phyloP scores from a whole-genome alignment of 345 rosid genomes.

The Syzygium jambos region DNA sequence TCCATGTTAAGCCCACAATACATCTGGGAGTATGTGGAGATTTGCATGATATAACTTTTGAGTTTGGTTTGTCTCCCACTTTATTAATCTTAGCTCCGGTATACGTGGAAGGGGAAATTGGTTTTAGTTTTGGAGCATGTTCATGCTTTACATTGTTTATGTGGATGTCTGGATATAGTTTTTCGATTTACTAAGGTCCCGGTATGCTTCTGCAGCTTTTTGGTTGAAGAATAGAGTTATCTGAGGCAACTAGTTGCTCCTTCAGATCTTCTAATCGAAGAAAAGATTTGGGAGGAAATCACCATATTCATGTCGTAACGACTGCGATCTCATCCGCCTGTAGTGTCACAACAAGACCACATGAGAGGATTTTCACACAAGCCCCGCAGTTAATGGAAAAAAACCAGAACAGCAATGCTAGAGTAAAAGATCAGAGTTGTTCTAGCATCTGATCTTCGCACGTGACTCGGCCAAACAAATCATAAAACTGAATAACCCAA shows the following conservation, averaged over 20 bases:
- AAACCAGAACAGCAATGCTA: not conserved
- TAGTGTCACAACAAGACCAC: not conserved
- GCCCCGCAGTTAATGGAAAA: not conserved
- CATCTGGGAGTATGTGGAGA: not conserved
- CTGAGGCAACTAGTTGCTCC: slow-evolving; percentile 40
- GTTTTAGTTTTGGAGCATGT: not conserved
- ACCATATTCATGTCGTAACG: too few relatives aligned
- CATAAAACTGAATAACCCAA: not conserved
- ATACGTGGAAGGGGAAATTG: not conserved
- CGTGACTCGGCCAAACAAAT: not conserved
- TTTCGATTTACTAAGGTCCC: not conserved
- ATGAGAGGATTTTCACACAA: not conserved
- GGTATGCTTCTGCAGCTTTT: slow-evolving; percentile 35
- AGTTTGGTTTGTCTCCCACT: not conserved
- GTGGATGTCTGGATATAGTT: not conserved
- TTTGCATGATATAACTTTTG: not conserved
- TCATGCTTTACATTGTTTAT: not conserved
- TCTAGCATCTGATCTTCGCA: not conserved
- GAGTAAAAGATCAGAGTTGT: not conserved
- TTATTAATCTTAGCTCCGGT: not conserved
- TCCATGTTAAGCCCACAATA: not conserved
- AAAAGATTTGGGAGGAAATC: slow-evolving; percentile 15
- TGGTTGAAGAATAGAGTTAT: slow-evolving; percentile 75
- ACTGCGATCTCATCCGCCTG: slow-evolving; percentile 15
- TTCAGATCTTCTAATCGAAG: slow-evolving; percentile 47